These are phyloP conservation scores for Trichoderma sp. DNA, from an alignment of 2,329 filamentous ascomycete species.

Conservation along the genomic window DNA sequence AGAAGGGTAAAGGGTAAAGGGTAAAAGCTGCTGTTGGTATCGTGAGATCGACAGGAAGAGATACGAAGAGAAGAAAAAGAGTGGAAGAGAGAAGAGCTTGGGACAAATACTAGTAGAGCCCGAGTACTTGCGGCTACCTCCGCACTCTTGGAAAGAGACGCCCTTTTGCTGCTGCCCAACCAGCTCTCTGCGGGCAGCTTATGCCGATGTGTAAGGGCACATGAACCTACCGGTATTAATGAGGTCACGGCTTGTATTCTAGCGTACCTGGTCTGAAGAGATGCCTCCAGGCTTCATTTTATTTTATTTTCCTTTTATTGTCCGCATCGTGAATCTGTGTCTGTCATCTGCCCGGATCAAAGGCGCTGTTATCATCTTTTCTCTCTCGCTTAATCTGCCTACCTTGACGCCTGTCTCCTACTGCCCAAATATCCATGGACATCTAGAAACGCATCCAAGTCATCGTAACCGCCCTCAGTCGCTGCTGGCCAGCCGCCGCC, in stretches of 20 bases:
- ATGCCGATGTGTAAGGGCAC: not conserved
- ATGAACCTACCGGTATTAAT: not conserved
- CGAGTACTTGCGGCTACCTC: not conserved
- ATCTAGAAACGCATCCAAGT: not conserved
- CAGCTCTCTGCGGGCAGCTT: not conserved
- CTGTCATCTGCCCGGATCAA: not conserved
- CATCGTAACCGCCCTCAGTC: not conserved
- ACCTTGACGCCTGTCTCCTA: not conserved
- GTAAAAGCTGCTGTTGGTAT: not conserved
- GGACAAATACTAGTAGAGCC: not conserved
- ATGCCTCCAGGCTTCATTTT: too few relatives aligned
- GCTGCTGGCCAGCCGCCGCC: not conserved
- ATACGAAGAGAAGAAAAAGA: not conserved
- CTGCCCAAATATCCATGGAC: not conserved
- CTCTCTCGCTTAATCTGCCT: not conserved
- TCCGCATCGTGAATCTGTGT: not conserved
- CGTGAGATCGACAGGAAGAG: not conserved
- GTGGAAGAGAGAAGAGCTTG: not conserved
- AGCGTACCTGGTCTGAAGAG: not conserved
- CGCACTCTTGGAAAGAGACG: not conserved
- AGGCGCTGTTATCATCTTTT: not conserved
- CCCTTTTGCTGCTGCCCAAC: conserved; percentile 15
- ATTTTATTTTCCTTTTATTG: not conserved
- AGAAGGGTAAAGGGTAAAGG: not conserved
- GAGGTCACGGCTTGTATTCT: not conserved